phyloP scores from a whole-genome alignment of 805 yeast genomes.

The Limtongozyma cylindracea region DNA sequence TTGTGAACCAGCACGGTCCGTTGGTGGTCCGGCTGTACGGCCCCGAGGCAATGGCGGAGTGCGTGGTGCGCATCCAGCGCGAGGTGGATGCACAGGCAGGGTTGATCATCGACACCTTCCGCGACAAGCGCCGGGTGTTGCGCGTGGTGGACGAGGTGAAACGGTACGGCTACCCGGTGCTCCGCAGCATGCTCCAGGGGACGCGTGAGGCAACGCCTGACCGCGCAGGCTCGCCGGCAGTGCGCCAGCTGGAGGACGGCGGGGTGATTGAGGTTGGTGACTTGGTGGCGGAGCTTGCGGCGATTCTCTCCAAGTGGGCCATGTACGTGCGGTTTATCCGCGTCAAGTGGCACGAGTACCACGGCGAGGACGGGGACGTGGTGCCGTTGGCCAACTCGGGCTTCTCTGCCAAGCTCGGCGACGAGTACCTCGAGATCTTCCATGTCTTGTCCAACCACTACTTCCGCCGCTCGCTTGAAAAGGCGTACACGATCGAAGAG shows the following conservation, averaged over 20 bases:
- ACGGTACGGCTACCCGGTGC: conserved; percentile 14
- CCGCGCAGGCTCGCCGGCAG: no score
- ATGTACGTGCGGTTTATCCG: conserved; percentile 52
- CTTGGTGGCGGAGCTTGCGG: conserved; percentile 40
- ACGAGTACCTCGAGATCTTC: conserved; percentile 36
- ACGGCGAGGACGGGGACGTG: conserved; percentile 2
- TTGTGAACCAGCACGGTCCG: conserved; percentile 68
- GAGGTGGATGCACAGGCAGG: conserved; percentile 92
- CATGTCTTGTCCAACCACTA: no score
- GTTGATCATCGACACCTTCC: conserved; percentile 62
- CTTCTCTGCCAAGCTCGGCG: conserved; percentile 33
- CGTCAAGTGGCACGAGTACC: conserved; percentile 46
- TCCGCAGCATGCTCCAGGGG: conserved; percentile 7
- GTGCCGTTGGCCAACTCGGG: conserved; percentile 20
- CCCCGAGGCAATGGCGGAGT: conserved; percentile 28
- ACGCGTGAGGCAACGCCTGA: conserved; percentile 4
- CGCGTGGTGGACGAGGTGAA: conserved; percentile 26
- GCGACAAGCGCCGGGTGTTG: conserved; percentile 42
- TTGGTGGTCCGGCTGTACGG: conserved; percentile 53
- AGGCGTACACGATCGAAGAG: conserved; percentile 60
- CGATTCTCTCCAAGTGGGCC: conserved; percentile 71
- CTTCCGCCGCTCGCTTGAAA: conserved; percentile 55
- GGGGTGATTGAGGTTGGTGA: conserved; percentile 41
- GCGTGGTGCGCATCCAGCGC: conserved; percentile 49
- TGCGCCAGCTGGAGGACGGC: conserved; percentile 11